Evolutionary conservation across 2,329 filamentous ascomycete species (phyloP).

Genomic region (Byssoonygena ceratinophila): DNA sequence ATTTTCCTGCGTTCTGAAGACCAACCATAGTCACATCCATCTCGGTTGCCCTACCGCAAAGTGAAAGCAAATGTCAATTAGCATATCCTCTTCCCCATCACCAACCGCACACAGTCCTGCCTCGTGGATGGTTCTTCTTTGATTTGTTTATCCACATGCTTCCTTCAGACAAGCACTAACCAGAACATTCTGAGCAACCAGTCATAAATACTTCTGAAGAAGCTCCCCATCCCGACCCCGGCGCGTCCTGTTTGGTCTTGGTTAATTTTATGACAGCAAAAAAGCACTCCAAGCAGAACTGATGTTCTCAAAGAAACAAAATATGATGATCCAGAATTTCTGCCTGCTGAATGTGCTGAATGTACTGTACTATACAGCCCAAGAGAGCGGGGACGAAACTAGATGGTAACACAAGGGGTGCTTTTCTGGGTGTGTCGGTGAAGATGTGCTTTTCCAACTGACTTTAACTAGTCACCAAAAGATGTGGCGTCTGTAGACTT

Average conservation of each 20-base stretch:
- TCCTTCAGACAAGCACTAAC: conserved; percentile 38
- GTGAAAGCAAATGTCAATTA: neutral
- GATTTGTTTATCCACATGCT: neutral
- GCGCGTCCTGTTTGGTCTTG: no score
- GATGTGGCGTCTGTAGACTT: conserved; percentile 3
- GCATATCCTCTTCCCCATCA: neutral
- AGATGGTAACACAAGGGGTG: conserved; percentile 6
- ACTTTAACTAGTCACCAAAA: neutral
- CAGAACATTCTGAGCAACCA: conserved; percentile 97
- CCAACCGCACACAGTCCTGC: neutral
- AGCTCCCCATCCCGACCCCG: conserved; percentile 60
- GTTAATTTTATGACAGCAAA: neutral
- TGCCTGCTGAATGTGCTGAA: neutral
- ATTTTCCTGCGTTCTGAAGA: conserved; percentile 95
- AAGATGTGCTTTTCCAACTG: neutral
- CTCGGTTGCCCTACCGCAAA: conserved; percentile 69
- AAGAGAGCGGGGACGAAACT: conserved; percentile 7
- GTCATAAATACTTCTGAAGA: conserved; percentile 94
- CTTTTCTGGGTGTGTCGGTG: conserved; percentile 4
- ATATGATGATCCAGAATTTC: neutral
- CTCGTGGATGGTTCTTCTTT: neutral
- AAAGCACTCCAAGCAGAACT: neutral
- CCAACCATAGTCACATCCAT: conserved; percentile 99
- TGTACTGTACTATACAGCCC: conserved; percentile 5
- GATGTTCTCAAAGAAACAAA: neutral